phyloP scores from a whole-genome alignment of 352 stramenopile genomes.

The Phytophthora macrochlamydospora region DNA sequence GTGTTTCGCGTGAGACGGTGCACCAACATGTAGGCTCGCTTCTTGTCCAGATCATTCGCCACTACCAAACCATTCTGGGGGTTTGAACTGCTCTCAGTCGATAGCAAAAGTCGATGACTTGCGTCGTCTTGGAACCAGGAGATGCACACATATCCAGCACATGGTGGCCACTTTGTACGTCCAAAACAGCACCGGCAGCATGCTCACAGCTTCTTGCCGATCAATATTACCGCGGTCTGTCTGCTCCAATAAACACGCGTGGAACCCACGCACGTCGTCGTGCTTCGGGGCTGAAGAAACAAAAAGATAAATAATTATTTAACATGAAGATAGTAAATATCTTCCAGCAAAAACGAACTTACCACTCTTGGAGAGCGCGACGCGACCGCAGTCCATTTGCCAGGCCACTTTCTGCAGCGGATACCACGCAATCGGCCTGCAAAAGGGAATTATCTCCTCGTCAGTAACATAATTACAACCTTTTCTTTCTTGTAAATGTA shows the following conservation, averaged over 20 bases:
- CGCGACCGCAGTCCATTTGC: conserved; percentile 83
- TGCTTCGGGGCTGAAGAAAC: conserved; percentile 69
- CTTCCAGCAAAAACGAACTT: conserved; percentile 2
- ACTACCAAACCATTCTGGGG: conserved; percentile 86
- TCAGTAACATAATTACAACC: not conserved
- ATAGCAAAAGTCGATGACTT: conserved; percentile 94
- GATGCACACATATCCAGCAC: conserved; percentile 93
- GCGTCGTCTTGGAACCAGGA: conserved; percentile 98
- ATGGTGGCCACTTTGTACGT: conserved; percentile 87
- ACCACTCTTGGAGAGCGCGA: conserved; percentile 83
- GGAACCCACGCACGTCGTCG: conserved; percentile 87
- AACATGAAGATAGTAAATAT: not conserved
- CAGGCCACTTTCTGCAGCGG: conserved; percentile 77
- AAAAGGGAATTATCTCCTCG: not conserved
- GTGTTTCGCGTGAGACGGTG: conserved; percentile 91
- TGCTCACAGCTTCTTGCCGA: conserved; percentile 98
- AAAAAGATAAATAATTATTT: conserved; percentile 3
- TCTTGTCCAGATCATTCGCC: conserved; percentile 96
- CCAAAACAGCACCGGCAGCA: conserved; percentile 99
- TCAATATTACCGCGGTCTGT: conserved; percentile 93
- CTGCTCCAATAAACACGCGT: conserved; percentile 93
- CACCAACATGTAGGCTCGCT: conserved; percentile 98
- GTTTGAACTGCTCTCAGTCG: conserved; percentile 13
- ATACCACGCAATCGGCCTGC: conserved; percentile 79
- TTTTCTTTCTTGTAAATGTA: not conserved